Evolutionary conservation across 2,329 filamentous ascomycete genomes (phyloP).

Genomic region (Coniochaeta sp.): DNA sequence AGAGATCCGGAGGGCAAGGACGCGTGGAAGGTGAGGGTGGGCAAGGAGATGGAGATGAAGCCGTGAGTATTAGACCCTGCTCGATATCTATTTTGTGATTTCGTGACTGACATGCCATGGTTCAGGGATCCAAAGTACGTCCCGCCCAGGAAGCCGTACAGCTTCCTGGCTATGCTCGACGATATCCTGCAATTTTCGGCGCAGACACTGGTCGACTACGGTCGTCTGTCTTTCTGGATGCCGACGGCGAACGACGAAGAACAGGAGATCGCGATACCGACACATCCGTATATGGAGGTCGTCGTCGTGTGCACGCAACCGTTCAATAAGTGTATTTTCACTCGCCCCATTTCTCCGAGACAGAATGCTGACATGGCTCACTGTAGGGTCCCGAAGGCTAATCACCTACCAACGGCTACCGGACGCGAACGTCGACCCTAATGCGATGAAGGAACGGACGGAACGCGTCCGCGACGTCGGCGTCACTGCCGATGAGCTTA

Average conservation of each 20-base stretch:
- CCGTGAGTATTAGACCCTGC: slow-evolving; percentile 33
- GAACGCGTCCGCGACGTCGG: slow-evolving; percentile 18
- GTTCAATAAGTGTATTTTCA: slow-evolving; percentile 72
- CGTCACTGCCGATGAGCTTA: slow-evolving; percentile 49
- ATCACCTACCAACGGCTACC: slow-evolving; percentile 75
- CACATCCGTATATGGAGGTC: slow-evolving; percentile 67
- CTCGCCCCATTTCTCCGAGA: neutral
- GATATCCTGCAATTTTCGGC: slow-evolving; percentile 82
- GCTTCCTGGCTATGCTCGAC: slow-evolving; percentile 81
- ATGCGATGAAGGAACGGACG: slow-evolving; percentile 26
- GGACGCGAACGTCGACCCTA: slow-evolving; percentile 45
- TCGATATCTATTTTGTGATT: neutral
- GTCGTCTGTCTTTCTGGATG: slow-evolving; percentile 93
- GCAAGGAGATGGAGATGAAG: slow-evolving; percentile 63
- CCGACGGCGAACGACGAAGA: slow-evolving; percentile 78
- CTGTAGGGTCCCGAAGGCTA: slow-evolving; percentile 72
- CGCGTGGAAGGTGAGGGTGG: slow-evolving; percentile 54
- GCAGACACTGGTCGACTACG: slow-evolving; percentile 67
- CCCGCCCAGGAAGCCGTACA: slow-evolving; percentile 85
- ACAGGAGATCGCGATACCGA: slow-evolving; percentile 68
- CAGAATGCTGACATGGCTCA: neutral
- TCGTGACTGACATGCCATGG: neutral
- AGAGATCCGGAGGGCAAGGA: slow-evolving; percentile 54
- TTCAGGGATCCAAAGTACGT: slow-evolving; percentile 64
- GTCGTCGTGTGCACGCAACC: slow-evolving; percentile 73